phyloP scores from a whole-genome alignment of 1,284 basidiomycete genomes.

The Cryptococcus deneoformans region DNA sequence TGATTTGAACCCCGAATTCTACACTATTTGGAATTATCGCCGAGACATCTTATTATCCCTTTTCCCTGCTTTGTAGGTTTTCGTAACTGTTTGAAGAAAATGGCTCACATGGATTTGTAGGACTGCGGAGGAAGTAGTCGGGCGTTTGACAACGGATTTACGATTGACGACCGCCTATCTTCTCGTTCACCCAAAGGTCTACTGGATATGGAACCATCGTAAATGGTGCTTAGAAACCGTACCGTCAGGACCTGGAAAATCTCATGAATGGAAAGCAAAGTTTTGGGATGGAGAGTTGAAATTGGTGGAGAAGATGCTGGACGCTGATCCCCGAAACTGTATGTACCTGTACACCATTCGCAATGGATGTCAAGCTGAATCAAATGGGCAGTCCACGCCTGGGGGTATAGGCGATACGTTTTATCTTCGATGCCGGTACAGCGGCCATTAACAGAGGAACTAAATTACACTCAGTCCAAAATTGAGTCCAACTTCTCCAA shows the following conservation, averaged over 20 bases:
- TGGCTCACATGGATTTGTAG: constrained; percentile 48
- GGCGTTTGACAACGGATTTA: constrained; percentile 68
- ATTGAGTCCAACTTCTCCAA: constrained; percentile 96
- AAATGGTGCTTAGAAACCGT: constrained; percentile 87
- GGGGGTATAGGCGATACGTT: constrained; percentile 86
- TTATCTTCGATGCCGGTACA: constrained; percentile 61
- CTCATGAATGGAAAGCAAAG: constrained; percentile 63
- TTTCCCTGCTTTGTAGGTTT: constrained; percentile 62
- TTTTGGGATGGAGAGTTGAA: constrained; percentile 80
- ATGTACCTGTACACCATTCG: constrained; percentile 35
- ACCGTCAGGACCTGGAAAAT: constrained; percentile 60
- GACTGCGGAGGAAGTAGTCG: constrained; percentile 61
- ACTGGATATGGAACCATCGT: constrained; percentile 96
- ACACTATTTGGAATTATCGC: constrained; percentile 91
- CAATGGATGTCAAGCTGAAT: not conserved
- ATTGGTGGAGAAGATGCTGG: constrained; percentile 84
- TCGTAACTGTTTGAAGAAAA: not conserved
- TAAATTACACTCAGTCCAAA: constrained; percentile 81
- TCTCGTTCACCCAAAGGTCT: constrained; percentile 83
- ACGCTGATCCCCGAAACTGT: constrained; percentile 89
- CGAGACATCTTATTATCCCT: constrained; percentile 70
- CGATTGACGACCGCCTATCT: constrained; percentile 73
- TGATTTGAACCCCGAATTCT: constrained; percentile 81
- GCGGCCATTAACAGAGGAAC: constrained; percentile 56
- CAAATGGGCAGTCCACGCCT: constrained; percentile 71